These are phyloP conservation scores for Melanomma pulvis-pyrius DNA, from an alignment of 495 filamentous ascomycete genomes.

Conservation along the genomic window DNA sequence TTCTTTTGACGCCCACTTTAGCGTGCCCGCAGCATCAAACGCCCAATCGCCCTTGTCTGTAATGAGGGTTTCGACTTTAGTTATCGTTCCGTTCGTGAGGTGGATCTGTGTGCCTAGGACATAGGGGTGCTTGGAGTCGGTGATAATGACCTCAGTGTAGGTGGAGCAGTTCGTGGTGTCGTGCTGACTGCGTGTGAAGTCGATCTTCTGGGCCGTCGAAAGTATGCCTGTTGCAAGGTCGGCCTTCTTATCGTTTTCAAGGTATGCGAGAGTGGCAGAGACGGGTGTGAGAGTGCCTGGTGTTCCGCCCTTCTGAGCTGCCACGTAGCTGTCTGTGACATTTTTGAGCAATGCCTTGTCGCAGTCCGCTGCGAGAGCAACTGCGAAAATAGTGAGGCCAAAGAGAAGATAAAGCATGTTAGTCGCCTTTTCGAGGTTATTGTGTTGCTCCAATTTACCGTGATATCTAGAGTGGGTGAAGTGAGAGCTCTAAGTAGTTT, in stretches of 20 bases:
- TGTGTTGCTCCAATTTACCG: too few species aligned
- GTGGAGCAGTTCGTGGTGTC: conserved; percentile 56
- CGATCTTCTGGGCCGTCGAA: conserved; percentile 48
- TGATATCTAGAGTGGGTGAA: background rate
- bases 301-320: conserved; percentile 49
- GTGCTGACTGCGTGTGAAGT: conserved; percentile 52
- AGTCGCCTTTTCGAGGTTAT: background rate
- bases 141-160: conserved; percentile 56
- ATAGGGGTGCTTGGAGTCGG: conserved; percentile 50
- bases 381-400: background rate
- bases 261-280: conserved; percentile 40
- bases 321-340: conserved; percentile 33
- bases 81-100: conserved; percentile 31
- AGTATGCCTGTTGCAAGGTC: conserved; percentile 48
- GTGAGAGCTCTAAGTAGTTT: background rate
- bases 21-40: conserved; percentile 30
- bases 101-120: conserved; percentile 53
- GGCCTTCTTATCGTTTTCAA: conserved; percentile 49
- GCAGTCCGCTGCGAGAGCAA: background rate
- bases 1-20: conserved; percentile 24
- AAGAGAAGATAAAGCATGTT: background rate
- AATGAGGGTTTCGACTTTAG: conserved; percentile 19
- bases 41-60: conserved; percentile 34
- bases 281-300: conserved; percentile 1
- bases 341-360: conserved; percentile 1